These are phyloP conservation scores for Polytrichum formosum DNA, from an alignment of 225 moss, liverwort and hornwort genomes.

Conservation along the genomic window DNA sequence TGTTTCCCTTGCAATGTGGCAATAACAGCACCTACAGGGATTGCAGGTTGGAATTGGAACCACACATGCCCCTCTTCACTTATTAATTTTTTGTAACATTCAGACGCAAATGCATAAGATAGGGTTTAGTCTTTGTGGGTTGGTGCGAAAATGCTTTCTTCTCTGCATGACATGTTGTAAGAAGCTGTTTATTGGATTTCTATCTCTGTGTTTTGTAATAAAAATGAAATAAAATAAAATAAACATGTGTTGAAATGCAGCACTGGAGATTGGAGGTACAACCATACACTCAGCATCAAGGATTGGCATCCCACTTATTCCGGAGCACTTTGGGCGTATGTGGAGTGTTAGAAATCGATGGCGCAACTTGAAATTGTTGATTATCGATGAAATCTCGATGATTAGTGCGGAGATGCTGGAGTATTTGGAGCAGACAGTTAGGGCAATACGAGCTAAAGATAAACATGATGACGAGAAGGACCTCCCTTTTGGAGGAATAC, in stretches of 20 bases:
- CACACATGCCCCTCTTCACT: no score
- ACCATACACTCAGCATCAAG: constrained; percentile 46
- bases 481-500: constrained; percentile 36
- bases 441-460: constrained; percentile 18
- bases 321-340: constrained; percentile 40
- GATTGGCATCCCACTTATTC: constrained; percentile 34
- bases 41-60: constrained; percentile 28
- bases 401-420: constrained; percentile 50
- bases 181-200: no score
- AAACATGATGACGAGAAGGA: neutral
- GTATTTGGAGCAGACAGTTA: constrained; percentile 45
- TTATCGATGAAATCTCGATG: constrained; percentile 56
- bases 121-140: no score
- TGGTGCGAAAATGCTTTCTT: no score
- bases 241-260: no score
- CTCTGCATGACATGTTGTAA: no score
- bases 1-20: constrained; percentile 51
- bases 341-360: constrained; percentile 27
- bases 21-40: constrained; percentile 50
- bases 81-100: no score
- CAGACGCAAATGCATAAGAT: no score
- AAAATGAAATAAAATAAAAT: no score
- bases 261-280: constrained; percentile 44
- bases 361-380: constrained; percentile 38
- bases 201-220: no score